phyloP scores from a whole-genome alignment of 1,284 basidiomycete genomes.

The Trametes hirsuta region DNA sequence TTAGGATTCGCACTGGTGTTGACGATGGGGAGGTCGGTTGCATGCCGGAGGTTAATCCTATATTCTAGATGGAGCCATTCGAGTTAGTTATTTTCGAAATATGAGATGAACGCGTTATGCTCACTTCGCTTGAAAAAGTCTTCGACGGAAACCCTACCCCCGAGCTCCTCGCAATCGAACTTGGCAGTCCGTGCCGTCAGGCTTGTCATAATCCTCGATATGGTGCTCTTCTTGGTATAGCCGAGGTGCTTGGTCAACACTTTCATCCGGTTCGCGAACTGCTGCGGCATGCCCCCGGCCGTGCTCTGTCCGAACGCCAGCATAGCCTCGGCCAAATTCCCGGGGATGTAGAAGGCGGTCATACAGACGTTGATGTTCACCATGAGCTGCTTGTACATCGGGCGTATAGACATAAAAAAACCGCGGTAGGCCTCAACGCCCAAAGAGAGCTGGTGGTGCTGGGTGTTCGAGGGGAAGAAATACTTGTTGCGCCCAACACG shows the following conservation, averaged over 20 bases:
- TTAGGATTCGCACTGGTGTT: conserved; percentile 51
- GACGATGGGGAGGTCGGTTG: conserved; percentile 61
- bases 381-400: conserved; percentile 65
- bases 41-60: conserved; percentile 49
- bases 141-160: conserved; percentile 56
- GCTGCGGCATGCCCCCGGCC: conserved; percentile 48
- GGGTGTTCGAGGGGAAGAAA: conserved; percentile 50
- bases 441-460: conserved; percentile 40
- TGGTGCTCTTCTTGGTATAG: conserved; percentile 51
- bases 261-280: conserved; percentile 56
- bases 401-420: conserved; percentile 69
- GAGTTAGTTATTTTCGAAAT: background rate
- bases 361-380: conserved; percentile 77
- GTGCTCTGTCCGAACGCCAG: conserved; percentile 47
- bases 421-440: conserved; percentile 65
- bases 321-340: conserved; percentile 62
- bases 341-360: conserved; percentile 69
- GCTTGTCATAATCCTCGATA: conserved; percentile 47
- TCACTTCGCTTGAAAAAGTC: conserved; percentile 64
- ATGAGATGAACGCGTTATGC: conserved; percentile 18
- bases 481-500: conserved; percentile 65
- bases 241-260: conserved; percentile 61
- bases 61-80: conserved; percentile 49
- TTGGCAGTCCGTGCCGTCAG: conserved; percentile 47
- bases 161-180: conserved; percentile 58